Evolutionary conservation across 2,329 filamentous ascomycete genomes (phyloP).

Genomic region (Lachnellula cervina): DNA sequence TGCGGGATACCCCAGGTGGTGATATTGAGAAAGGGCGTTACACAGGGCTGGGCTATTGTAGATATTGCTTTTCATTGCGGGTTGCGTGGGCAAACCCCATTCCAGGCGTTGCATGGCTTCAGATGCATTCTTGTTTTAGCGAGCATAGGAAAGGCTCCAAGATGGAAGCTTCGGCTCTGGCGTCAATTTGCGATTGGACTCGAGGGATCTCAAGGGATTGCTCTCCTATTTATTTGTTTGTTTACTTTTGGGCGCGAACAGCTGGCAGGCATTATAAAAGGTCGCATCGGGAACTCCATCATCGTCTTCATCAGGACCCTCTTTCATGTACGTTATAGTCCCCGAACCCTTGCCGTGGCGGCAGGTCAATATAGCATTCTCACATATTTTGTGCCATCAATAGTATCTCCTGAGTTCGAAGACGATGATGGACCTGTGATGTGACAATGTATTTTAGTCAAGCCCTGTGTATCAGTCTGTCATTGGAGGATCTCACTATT

Average conservation of each 20-base stretch:
- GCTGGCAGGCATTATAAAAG: conserved; percentile 21
- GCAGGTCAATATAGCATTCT: conserved; percentile 48
- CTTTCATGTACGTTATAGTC: conserved; percentile 62
- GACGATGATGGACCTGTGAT: conserved; percentile 59
- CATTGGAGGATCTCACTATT: conserved; percentile 38
- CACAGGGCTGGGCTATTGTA: conserved; percentile 23
- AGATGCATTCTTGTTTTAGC: conserved; percentile 40
- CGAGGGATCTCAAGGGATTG: conserved; percentile 26
- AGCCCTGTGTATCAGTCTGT: conserved; percentile 13
- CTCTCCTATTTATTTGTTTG: conserved; percentile 23
- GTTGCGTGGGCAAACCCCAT: conserved; percentile 28
- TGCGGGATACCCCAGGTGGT: conserved; percentile 67
- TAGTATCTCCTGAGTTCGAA: conserved; percentile 39
- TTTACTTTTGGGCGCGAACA: conserved; percentile 20
- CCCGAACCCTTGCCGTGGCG: conserved; percentile 36
- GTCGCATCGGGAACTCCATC: conserved; percentile 57
- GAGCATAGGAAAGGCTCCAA: conserved; percentile 41
- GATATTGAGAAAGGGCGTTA: conserved; percentile 29
- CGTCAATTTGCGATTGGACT: conserved; percentile 27
- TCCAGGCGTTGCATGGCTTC: conserved; percentile 27
- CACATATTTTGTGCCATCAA: conserved; percentile 36
- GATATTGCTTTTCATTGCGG: conserved; percentile 31
- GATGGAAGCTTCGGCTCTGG: conserved; percentile 33
- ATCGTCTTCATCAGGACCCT: conserved; percentile 58
- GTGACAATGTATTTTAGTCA: conserved; percentile 34